These are phyloP conservation scores for Fusarium albidum DNA, from an alignment of 2,329 filamentous ascomycete genomes.

Conservation along the genomic window DNA sequence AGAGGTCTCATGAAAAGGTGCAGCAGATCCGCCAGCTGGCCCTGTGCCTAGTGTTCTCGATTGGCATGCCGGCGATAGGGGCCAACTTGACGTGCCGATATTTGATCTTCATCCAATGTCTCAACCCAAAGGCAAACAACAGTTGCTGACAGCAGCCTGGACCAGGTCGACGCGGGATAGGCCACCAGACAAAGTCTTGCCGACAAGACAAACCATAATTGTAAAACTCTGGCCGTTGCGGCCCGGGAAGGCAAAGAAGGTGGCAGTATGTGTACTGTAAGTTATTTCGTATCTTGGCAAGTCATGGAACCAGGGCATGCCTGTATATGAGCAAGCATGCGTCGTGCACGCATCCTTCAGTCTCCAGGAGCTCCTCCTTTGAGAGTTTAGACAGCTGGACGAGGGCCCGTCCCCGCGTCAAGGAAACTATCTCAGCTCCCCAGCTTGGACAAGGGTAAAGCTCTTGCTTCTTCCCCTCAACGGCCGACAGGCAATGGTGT, in stretches of 20 bases:
- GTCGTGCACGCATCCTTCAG: not conserved
- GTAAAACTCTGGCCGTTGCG: not conserved
- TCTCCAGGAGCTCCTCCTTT: not conserved
- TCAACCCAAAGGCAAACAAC: not conserved
- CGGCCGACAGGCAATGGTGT: slow-evolving; percentile 13
- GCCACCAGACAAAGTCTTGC: not conserved
- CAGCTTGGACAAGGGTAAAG: slow-evolving; percentile 15
- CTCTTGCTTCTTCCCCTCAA: slow-evolving; percentile 1
- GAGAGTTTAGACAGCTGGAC: slow-evolving; percentile 11
- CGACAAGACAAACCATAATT: not conserved
- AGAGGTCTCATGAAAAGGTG: not conserved
- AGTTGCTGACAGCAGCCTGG: not conserved
- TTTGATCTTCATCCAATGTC: slow-evolving; percentile 1
- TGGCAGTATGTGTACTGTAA: too few species aligned
- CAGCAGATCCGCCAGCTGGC: not conserved
- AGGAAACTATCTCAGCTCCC: slow-evolving; percentile 23
- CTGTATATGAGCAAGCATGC: not conserved
- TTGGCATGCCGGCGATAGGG: slow-evolving; percentile 2
- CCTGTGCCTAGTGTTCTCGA: not conserved
- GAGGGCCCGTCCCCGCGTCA: slow-evolving; percentile 8
- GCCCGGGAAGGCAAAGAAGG: slow-evolving; percentile 1
- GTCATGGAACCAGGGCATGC: not conserved
- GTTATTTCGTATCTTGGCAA: not conserved
- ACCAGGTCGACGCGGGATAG: not conserved
- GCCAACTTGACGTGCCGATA: slow-evolving; percentile 6